Percentiles rank a stretch among this genome's conserved stretches.
These are phyloP conservation scores for Irineochytrium annulatum DNA, from an alignment of 192 early-diverging fungal species.

Conservation along the genomic window DNA sequence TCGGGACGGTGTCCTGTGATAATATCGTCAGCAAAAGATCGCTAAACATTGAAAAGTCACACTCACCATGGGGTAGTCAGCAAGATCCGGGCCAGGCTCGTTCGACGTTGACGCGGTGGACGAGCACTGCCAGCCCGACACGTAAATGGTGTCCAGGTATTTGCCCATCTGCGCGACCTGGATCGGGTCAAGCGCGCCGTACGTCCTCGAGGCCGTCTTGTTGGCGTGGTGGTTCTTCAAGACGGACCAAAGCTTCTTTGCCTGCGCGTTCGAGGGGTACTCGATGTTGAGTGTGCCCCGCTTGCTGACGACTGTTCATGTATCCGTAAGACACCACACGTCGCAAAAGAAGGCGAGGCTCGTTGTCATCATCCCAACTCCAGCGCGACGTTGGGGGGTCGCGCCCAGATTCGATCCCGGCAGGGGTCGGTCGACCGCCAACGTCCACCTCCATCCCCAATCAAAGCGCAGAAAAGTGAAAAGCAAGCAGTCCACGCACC, in stretches of 20 bases:
- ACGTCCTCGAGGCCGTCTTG: constrained; percentile 84
- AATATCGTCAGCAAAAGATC: background rate
- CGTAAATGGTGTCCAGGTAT: constrained; percentile 95
- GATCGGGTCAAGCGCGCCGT: constrained; percentile 91
- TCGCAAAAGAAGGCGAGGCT: too few species aligned
- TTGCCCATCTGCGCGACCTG: constrained; percentile 85
- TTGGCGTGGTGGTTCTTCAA: constrained; percentile 72
- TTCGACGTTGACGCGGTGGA: constrained; percentile 92
- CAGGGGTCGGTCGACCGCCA: too few species aligned
- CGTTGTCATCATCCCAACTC: too few species aligned
- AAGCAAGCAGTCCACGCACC: constrained; percentile 19
- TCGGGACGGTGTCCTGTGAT: constrained; percentile 81
- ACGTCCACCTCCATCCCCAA: too few species aligned
- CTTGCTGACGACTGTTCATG: constrained; percentile 82
- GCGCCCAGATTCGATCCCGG: too few species aligned
- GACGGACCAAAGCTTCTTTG: constrained; percentile 89
- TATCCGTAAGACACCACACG: background rate
- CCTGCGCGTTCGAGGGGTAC: constrained; percentile 80
- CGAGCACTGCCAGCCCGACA: constrained; percentile 97
- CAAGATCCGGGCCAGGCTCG: constrained; percentile 97
- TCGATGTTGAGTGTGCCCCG: constrained; percentile 71
- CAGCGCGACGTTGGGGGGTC: too few species aligned
- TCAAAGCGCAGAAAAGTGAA: background rate
- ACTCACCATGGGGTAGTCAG: constrained; percentile 99
- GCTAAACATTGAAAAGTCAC: constrained; percentile 30